Evolutionary conservation across 169 alveolate species (phyloP).

Genomic region (Babesia bigemina): DNA sequence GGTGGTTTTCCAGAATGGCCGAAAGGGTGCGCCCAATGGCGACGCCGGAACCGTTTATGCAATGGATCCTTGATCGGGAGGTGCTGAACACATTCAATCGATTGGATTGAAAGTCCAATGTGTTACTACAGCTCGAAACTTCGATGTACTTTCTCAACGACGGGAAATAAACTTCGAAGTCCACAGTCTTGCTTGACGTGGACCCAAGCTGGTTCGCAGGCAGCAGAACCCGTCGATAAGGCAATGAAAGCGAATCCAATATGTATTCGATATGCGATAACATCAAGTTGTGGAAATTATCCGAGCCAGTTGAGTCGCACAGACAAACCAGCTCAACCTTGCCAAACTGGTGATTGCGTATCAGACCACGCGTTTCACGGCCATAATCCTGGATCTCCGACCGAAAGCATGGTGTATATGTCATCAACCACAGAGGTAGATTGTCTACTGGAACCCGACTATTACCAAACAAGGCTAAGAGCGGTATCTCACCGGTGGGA

Average conservation of each 20-base stretch:
- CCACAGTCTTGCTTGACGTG: conserved; percentile 72
- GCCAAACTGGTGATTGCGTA: conserved; percentile 78
- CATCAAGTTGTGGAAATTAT: conserved; percentile 62
- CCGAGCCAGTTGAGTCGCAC: conserved; percentile 51
- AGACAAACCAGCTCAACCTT: conserved; percentile 75
- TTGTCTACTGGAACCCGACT: conserved; percentile 30
- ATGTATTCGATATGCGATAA: conserved; percentile 73
- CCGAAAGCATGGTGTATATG: conserved; percentile 76
- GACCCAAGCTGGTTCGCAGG: conserved; percentile 69
- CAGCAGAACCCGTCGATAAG: conserved; percentile 60
- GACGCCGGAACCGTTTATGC: conserved; percentile 80
- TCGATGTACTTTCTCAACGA: conserved; percentile 71
- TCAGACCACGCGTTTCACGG: conserved; percentile 73
- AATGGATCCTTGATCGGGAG: conserved; percentile 58
- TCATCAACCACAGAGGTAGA: conserved; percentile 70
- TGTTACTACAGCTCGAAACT: conserved; percentile 77
- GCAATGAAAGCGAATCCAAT: conserved; percentile 42
- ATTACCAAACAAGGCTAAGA: conserved; percentile 68
- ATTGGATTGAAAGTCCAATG: conserved; percentile 75
- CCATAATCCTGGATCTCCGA: conserved; percentile 78
- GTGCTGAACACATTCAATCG: conserved; percentile 59
- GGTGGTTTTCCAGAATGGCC: conserved; percentile 74
- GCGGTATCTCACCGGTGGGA: conserved; percentile 80
- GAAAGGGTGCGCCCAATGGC: conserved; percentile 80
- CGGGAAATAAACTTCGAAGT: conserved; percentile 78